A percentile compares a stretch with the other conserved stretches of the same genome.
Evolutionary conservation across 306 rosid species (phyloP).

Genomic region (Comarum palustre): DNA sequence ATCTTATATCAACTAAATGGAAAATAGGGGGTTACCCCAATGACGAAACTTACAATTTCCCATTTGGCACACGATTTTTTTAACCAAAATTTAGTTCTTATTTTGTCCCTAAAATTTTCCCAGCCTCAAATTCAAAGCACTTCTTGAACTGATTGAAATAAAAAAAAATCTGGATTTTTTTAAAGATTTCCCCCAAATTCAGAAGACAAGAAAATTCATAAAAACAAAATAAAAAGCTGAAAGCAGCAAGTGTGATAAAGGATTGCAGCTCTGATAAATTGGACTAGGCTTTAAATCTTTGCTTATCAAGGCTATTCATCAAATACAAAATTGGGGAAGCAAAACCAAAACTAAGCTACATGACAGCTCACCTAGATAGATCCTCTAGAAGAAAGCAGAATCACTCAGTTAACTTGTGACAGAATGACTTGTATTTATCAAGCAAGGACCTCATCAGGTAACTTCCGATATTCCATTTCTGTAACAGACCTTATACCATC

Average conservation of each 20-base stretch:
- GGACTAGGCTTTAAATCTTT: not conserved
- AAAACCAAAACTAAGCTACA: slow-evolving; percentile 23
- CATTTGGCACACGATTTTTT: too few species aligned
- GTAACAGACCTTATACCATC: slow-evolving; percentile 68
- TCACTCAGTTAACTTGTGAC: slow-evolving; percentile 5
- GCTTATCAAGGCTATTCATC: slow-evolving; percentile 15
- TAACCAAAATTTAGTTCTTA: too few species aligned
- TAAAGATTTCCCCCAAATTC: not conserved
- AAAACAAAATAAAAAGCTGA: not conserved
- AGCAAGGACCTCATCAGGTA: slow-evolving; percentile 20
- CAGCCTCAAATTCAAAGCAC: not conserved
- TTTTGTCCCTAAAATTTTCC: not conserved
- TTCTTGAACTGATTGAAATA: not conserved
- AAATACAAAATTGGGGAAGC: slow-evolving; percentile 40
- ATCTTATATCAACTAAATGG: too few species aligned
- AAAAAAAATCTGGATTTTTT: not conserved
- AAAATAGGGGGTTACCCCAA: too few species aligned
- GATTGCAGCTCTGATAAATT: slow-evolving; percentile 4
- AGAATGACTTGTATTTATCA: slow-evolving; percentile 18
- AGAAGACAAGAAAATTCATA: not conserved
- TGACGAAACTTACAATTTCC: too few species aligned
- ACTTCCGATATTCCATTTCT: slow-evolving; percentile 63
- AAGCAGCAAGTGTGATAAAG: not conserved
- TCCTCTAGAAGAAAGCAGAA: not conserved
- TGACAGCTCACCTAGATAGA: slow-evolving; percentile 3